Conservation (phyloP, 140 eudicot species). For the Stevia rebaudiana region DNA sequence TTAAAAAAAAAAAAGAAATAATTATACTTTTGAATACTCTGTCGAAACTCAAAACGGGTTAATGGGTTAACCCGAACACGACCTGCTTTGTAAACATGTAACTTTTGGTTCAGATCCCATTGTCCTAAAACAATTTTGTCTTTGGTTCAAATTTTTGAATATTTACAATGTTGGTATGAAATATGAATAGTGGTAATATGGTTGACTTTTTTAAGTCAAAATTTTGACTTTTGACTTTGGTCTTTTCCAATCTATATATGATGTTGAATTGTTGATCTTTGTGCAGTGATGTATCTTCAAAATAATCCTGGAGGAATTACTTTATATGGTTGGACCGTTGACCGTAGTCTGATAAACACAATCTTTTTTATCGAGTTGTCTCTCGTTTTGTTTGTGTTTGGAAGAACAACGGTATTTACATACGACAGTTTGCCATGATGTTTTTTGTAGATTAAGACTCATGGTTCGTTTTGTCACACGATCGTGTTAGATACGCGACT, state of each 20-base stretch:
- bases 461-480: not conserved
- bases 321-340: conserved; percentile 79
- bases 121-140: no score
- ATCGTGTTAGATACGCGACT: not conserved
- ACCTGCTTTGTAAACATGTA: no score
- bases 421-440: conserved; percentile 20
- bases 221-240: not conserved
- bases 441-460: not conserved
- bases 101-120: no score
- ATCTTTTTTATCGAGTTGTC: conserved; percentile 74
- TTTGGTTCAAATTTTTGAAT: not conserved
- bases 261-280: conserved; percentile 14
- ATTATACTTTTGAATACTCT: no score
- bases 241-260: not conserved
- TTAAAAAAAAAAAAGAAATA: no score
- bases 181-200: not conserved
- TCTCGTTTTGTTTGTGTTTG: conserved; percentile 64
- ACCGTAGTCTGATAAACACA: conserved; percentile 59
- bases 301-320: conserved; percentile 87
- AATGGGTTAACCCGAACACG: no score
- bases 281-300: conserved; percentile 79
- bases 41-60: no score
- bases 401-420: conserved; percentile 58
- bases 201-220: not conserved
- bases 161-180: not conserved